Evolutionary conservation across 2,329 filamentous ascomycete genomes (phyloP), one percentile per base, ranked within the genome.

Genomic region (Calonectria pseudoreteaudii): DNA sequence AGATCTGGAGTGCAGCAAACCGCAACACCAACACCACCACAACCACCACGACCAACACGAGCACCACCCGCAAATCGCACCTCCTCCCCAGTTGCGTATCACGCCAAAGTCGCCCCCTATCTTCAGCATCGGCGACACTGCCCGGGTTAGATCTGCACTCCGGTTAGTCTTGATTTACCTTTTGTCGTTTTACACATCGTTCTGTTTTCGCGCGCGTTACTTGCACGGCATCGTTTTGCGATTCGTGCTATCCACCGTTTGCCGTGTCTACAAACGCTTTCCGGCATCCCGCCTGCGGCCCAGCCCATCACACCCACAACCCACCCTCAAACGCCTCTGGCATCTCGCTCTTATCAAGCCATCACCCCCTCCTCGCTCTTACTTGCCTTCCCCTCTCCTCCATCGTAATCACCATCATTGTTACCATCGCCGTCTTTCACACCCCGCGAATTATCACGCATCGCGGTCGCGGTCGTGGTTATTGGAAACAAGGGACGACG

Each of bases 181-280:
- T 53, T 67, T 36, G 58, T 49, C 50, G 38, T 26, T 34, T 28
- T 20, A 26, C 56, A 60, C 64, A 49, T 34, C 60, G 53, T 66
- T 64, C 9, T 50, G 11, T 44, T 66, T 58, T 52, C 52, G 65
- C 66, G 36, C 66, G 67, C 69, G 56, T 74, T 77, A 68, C 76
- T 62, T 49, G 68, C 70, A 70, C 76, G 67, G 41, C 72, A 68
- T 75, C 69, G 76, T 76, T 66, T 73, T 56, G 67, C 74, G 73
- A 64, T 64, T 72, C 58, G 58, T 30, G 30, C 66, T 76, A 80
- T 74, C 79, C 79, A 79, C 77, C 74, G 73, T 73, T 78, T 80
- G 77, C 79, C 79, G 79, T 66, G 56, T 66, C 72, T 66, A 64
- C 71, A 78, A 76, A 75, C 56, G 36, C 71, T 72, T 75, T 74